Evolutionary conservation across 2,329 filamentous ascomycete genomes (phyloP).

Genomic region (Paecilomyces niveus): DNA sequence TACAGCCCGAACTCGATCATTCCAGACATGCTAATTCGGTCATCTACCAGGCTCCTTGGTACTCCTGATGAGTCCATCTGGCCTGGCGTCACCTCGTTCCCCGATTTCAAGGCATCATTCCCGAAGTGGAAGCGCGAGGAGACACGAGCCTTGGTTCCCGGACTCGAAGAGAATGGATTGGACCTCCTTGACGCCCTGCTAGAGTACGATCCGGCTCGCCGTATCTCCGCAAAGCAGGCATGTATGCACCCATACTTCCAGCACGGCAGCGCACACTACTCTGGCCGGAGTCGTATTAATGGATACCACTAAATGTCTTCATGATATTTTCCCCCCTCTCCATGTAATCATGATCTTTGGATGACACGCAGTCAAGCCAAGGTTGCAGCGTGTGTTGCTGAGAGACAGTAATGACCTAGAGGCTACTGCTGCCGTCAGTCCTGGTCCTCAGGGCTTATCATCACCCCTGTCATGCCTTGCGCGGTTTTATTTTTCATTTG

Average conservation of each 20-base stretch:
- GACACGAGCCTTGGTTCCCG: conserved; percentile 58
- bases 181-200: conserved; percentile 59
- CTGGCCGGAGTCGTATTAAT: conserved; percentile 33
- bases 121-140: conserved; percentile 79
- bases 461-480: conserved; percentile 12
- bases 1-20: conserved; percentile 2
- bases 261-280: conserved; percentile 42
- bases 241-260: conserved; percentile 78
- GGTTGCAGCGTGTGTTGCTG: neutral
- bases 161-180: conserved; percentile 57
- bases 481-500: conserved; percentile 18
- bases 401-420: neutral
- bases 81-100: conserved; percentile 91
- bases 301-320: conserved; percentile 29
- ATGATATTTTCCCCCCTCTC: conserved; percentile 7
- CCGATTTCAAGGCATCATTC: conserved; percentile 87
- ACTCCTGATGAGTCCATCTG: conserved; percentile 76
- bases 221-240: conserved; percentile 83
- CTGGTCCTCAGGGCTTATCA: conserved; percentile 7
- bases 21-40: neutral
- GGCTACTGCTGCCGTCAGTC: conserved; percentile 5
- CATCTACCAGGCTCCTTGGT: conserved; percentile 57
- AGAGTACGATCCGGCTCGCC: conserved; percentile 77
- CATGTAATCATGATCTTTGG: conserved; percentile 11
- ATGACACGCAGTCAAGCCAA: conserved; percentile 6